Percentiles rank a stretch among this genome's conserved stretches.
These are phyloP conservation scores for Anthostomella pinea DNA, from an alignment of 2,329 filamentous ascomycete genomes.

Conservation along the genomic window DNA sequence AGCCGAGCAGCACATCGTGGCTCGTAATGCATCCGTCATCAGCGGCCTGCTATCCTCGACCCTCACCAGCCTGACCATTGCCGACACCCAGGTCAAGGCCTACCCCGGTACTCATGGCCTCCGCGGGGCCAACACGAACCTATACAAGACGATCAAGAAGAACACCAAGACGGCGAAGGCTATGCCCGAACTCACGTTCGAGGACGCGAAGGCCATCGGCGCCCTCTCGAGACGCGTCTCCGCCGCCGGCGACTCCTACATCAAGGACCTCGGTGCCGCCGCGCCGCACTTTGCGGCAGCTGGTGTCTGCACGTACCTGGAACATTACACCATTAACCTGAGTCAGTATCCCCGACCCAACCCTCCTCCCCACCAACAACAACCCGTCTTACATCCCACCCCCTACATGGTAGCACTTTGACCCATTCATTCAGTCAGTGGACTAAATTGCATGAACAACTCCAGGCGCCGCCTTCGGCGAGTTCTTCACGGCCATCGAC, in stretches of 20 bases:
- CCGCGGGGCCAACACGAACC: constrained; percentile 5
- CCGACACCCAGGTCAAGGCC: constrained; percentile 10
- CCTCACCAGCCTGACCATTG: constrained; percentile 9
- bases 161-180: not conserved
- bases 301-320: constrained; percentile 9
- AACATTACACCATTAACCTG: constrained; percentile 4
- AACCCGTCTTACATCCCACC: no score
- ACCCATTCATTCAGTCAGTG: no score
- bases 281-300: constrained; percentile 5
- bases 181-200: constrained; percentile 10
- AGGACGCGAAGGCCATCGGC: constrained; percentile 15
- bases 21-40: constrained; percentile 3
- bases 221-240: constrained; percentile 3
- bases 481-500: constrained; percentile 10
- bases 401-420: no score
- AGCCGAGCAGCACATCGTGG: not conserved
- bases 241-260: constrained; percentile 6
- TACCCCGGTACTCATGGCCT: constrained; percentile 11
- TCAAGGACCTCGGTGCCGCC: constrained; percentile 8
- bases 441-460: no score
- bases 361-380: not conserved
- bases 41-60: constrained; percentile 5
- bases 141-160: constrained; percentile 7
- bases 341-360: constrained; percentile 8
- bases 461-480: constrained; percentile 9